phyloP scores from a whole-genome alignment of 164 flowering plant species.

The Berberis vulgaris region DNA sequence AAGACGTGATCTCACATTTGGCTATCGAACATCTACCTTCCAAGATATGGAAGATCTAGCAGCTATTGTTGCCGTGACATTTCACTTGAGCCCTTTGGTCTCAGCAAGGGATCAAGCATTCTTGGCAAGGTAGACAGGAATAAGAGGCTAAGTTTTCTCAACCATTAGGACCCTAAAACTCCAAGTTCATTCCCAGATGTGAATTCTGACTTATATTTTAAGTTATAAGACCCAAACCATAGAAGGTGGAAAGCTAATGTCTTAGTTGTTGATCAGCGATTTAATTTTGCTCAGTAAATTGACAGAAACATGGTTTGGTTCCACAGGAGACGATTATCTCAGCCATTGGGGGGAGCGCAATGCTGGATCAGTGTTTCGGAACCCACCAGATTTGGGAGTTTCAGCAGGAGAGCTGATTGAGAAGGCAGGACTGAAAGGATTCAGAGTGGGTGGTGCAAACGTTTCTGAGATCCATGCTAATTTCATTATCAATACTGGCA shows the following conservation, averaged over 20 bases:
- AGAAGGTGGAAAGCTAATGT: too few species aligned
- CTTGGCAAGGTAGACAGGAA: constrained; percentile 24
- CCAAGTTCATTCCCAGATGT: too few species aligned
- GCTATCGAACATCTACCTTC: constrained; percentile 35
- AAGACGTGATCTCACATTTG: constrained; percentile 32
- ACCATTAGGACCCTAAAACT: too few species aligned
- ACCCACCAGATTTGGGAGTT: constrained; percentile 24
- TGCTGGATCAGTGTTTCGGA: constrained; percentile 43
- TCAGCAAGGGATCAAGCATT: constrained; percentile 21
- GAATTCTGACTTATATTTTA: too few species aligned
- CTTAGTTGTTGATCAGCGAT: too few species aligned
- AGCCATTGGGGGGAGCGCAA: constrained; percentile 27
- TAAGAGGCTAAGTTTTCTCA: too few species aligned
- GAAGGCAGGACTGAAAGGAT: constrained; percentile 39
- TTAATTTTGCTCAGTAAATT: neutral
- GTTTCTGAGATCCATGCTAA: constrained; percentile 19
- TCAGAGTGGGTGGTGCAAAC: constrained; percentile 30
- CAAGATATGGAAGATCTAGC: constrained; percentile 39
- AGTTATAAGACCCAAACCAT: too few species aligned
- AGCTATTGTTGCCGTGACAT: constrained; percentile 40
- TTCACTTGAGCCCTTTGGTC: constrained; percentile 23
- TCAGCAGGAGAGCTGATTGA: constrained; percentile 46
- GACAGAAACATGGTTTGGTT: neutral
- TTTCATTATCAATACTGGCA: constrained; percentile 27
- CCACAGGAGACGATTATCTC: constrained; percentile 27